Conservation (phyloP, 345 rosid species). For the Eucalyptus melliodora region DNA sequence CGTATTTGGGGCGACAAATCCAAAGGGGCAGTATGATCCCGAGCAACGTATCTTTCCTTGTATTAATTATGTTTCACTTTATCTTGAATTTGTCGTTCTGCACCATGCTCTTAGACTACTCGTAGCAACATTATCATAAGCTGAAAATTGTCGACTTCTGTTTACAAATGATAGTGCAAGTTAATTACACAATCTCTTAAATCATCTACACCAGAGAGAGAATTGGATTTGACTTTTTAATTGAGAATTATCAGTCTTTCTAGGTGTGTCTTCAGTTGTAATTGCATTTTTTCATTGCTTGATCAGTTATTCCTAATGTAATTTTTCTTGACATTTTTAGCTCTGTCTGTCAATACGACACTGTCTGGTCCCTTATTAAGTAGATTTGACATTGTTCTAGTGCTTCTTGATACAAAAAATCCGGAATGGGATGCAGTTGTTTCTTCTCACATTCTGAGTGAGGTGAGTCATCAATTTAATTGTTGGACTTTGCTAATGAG, state of each 20-base stretch:
- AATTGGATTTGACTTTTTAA: not conserved
- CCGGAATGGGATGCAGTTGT: conserved; percentile 99
- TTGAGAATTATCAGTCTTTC: not conserved
- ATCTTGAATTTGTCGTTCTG: not conserved
- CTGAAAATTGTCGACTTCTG: not conserved
- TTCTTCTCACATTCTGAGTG: conserved; percentile 91
- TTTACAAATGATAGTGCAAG: not conserved
- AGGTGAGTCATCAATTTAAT: conserved; percentile 20
- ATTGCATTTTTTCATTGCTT: not conserved
- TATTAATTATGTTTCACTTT: not conserved
- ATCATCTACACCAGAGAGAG: not conserved
- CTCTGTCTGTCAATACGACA: conserved; percentile 89
- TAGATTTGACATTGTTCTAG: conserved; percentile 92
- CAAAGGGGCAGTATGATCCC: conserved; percentile 96
- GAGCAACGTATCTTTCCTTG: conserved; percentile 61
- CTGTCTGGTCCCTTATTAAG: conserved; percentile 92
- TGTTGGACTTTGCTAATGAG: not conserved
- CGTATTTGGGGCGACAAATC: conserved; percentile 96
- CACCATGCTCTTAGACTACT: not conserved
- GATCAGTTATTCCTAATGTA: not conserved
- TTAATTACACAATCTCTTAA: not conserved
- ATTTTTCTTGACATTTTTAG: conserved; percentile 54
- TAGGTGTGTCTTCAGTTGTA: not conserved
- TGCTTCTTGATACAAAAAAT: conserved; percentile 88
- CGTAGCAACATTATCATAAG: not conserved